Conservation (phyloP, 2,329 filamentous ascomycete genomes). For the Cladosporium sp. region DNA sequence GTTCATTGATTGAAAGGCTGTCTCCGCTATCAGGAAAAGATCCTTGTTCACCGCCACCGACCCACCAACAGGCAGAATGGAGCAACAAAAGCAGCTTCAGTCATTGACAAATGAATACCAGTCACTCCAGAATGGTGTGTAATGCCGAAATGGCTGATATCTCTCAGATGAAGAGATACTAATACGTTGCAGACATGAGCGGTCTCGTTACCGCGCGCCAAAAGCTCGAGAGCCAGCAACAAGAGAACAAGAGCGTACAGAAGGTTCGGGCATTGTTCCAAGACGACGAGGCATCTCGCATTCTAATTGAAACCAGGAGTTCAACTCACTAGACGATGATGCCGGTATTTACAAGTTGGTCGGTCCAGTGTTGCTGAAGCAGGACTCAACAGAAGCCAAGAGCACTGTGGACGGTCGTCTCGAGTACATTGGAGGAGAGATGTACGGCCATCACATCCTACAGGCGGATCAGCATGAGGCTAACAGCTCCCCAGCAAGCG, state of each 20-base stretch:
- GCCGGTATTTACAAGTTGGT: slow-evolving; percentile 95
- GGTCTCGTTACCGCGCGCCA: slow-evolving; percentile 73
- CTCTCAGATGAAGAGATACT: background rate
- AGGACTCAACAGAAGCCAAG: slow-evolving; percentile 85
- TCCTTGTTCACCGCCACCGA: too few relatives aligned
- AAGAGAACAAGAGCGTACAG: slow-evolving; percentile 87
- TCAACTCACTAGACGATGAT: slow-evolving; percentile 70
- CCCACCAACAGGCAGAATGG: slow-evolving; percentile 31
- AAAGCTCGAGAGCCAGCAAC: slow-evolving; percentile 88
- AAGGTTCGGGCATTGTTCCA: slow-evolving; percentile 51
- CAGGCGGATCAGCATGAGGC: background rate
- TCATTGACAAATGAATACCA: slow-evolving; percentile 82
- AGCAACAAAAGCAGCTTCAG: slow-evolving; percentile 74
- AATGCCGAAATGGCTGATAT: background rate
- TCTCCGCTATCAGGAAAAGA: too few relatives aligned
- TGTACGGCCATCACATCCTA: slow-evolving; percentile 52
- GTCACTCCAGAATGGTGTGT: slow-evolving; percentile 73
- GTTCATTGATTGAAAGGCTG: too few relatives aligned
- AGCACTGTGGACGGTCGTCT: slow-evolving; percentile 86
- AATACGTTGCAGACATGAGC: slow-evolving; percentile 64
- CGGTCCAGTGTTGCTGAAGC: slow-evolving; percentile 88
- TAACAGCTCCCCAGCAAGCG: slow-evolving; percentile 49
- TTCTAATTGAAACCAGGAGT: slow-evolving; percentile 60
- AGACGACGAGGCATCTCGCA: slow-evolving; percentile 2
- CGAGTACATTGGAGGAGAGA: slow-evolving; percentile 90